These are phyloP conservation scores for Osmozyma mogii DNA, from an alignment of 805 yeast species.

Conservation along the genomic window DNA sequence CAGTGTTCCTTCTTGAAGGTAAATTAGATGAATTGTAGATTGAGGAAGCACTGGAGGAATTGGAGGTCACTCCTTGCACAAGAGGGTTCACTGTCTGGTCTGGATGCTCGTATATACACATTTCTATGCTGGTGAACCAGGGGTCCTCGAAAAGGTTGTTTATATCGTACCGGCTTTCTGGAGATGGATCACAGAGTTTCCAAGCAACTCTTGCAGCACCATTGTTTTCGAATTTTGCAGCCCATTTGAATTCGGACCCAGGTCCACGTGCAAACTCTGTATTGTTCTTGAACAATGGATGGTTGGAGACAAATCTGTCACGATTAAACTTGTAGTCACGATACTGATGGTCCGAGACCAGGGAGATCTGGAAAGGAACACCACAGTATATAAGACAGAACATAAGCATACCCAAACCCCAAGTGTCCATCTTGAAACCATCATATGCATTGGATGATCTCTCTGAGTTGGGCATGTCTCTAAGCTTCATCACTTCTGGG, in stretches of 20 bases:
- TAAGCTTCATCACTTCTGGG: constrained; percentile 61
- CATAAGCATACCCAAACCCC: constrained; percentile 66
- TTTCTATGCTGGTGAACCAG: constrained; percentile 53
- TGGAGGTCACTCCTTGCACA: constrained; percentile 11
- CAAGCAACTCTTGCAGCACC: constrained; percentile 67
- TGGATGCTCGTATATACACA: constrained; percentile 48
- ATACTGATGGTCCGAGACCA: constrained; percentile 40
- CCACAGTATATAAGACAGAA: constrained; percentile 51
- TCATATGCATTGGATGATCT: constrained; percentile 41
- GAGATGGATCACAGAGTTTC: constrained; percentile 64
- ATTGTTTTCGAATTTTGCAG: constrained; percentile 47
- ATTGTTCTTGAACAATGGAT: constrained; percentile 42
- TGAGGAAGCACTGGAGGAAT: constrained; percentile 9
- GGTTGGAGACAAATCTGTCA: constrained; percentile 29
- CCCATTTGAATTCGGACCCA: constrained; percentile 65
- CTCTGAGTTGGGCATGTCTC: constrained; percentile 25
- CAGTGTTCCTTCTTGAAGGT: constrained; percentile 28
- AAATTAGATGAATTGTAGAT: constrained; percentile 17
- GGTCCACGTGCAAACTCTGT: constrained; percentile 47
- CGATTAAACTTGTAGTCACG: constrained; percentile 50
- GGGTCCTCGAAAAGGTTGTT: constrained; percentile 51
- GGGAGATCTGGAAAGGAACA: constrained; percentile 53
- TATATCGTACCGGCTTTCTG: constrained; percentile 45
- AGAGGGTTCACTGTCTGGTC: constrained; percentile 33
- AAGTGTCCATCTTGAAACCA: constrained; percentile 62